phyloP scores from a whole-genome alignment of 192 early-diverging fungal species.

The Dissophora globulifera region DNA sequence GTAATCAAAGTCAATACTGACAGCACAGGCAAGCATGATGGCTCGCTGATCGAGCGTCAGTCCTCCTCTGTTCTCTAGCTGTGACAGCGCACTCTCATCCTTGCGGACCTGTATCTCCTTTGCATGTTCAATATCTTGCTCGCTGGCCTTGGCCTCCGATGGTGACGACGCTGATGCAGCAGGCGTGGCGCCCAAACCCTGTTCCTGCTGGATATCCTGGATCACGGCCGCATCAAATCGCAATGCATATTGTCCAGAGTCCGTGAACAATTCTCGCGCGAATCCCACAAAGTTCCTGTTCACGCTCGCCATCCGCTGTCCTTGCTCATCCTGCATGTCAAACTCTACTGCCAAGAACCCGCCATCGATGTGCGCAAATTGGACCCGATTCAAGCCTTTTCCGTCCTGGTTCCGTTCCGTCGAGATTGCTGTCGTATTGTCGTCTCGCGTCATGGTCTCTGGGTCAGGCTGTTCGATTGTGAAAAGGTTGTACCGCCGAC shows the following conservation, averaged over 20 bases:
- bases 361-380: constrained; percentile 79
- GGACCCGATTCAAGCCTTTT: constrained; percentile 43
- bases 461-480: constrained; percentile 61
- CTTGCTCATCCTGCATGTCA: constrained; percentile 67
- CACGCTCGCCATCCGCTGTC: constrained; percentile 66
- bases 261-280: constrained; percentile 85
- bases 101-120: constrained; percentile 33
- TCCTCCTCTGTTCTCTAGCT: constrained; percentile 49
- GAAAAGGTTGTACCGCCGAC: constrained; percentile 88
- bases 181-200: constrained; percentile 31
- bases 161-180: not conserved
- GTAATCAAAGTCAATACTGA: constrained; percentile 91
- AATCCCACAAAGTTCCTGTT: constrained; percentile 87
- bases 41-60: constrained; percentile 84
- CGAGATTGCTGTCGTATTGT: constrained; percentile 18
- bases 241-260: constrained; percentile 85
- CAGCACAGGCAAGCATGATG: constrained; percentile 81
- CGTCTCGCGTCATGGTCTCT: not conserved
- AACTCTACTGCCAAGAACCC: constrained; percentile 86
- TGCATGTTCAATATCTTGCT: constrained; percentile 6
- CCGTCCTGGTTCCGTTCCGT: constrained; percentile 10
- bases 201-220: constrained; percentile 35
- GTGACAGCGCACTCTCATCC: constrained; percentile 32
- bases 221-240: constrained; percentile 73
- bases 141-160: not conserved